phyloP scores from a whole-genome alignment of 2,329 filamentous ascomycete genomes.

The Venturiaceae sp. region DNA sequence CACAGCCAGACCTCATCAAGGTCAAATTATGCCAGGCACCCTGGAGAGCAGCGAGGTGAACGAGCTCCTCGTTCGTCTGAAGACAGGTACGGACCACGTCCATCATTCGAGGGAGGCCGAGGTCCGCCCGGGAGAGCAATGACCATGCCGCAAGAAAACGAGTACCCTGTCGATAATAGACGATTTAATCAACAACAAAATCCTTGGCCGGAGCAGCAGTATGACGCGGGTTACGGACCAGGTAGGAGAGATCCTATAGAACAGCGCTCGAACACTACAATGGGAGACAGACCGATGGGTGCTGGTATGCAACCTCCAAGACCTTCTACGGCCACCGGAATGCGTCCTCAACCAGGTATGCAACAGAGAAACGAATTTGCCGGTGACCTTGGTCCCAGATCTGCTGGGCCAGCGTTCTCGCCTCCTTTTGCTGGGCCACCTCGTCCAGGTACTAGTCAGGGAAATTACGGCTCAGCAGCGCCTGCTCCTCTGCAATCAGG shows the following conservation, averaged over 20 bases:
- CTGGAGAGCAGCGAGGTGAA: neutral
- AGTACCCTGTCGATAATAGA: conserved; percentile 24
- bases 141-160: conserved; percentile 27
- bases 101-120: neutral
- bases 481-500: too few relatives aligned
- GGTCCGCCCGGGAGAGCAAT: conserved; percentile 16
- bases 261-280: conserved; percentile 4
- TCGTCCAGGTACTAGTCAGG: conserved; percentile 5
- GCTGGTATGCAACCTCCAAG: conserved; percentile 19
- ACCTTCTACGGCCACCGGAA: conserved; percentile 24
- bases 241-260: conserved; percentile 1
- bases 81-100: neutral
- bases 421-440: neutral
- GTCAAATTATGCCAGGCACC: neutral
- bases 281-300: conserved; percentile 4
- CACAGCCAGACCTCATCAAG: neutral
- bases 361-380: neutral
- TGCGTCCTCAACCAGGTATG: conserved; percentile 13
- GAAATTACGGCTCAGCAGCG: neutral
- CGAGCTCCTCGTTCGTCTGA: conserved; percentile 4
- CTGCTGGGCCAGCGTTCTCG: neutral
- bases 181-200: conserved; percentile 25
- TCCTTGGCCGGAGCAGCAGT: conserved; percentile 14
- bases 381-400: neutral
- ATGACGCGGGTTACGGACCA: conserved; percentile 4